These are phyloP conservation scores for Lumnitzera littorea DNA, from an alignment of 345 rosid genomes.

Conservation along the genomic window DNA sequence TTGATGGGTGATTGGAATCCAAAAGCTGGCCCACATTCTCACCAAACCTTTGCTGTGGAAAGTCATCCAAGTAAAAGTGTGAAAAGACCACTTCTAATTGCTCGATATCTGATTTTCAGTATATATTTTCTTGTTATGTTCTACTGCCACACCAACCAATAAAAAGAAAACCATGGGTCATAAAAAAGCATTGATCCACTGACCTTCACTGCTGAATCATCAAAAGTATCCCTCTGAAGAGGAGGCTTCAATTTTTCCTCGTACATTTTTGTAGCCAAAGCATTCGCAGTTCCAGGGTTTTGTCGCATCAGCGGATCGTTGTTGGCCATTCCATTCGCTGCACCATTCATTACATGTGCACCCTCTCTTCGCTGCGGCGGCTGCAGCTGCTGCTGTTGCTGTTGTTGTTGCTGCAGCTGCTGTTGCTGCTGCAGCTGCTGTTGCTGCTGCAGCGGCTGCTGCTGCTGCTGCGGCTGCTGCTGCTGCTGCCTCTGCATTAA, in stretches of 20 bases:
- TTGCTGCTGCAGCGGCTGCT: conserved; percentile 42
- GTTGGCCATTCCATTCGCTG: conserved; percentile 70
- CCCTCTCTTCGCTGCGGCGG: conserved; percentile 77
- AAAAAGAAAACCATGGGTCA: too few relatives aligned
- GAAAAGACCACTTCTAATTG: too few relatives aligned
- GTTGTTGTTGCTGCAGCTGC: conserved; percentile 47
- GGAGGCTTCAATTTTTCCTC: conserved; percentile 70
- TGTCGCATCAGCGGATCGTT: conserved; percentile 78
- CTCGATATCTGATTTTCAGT: too few relatives aligned
- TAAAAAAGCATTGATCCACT: conserved; percentile 4
- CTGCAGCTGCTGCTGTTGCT: conserved; percentile 37
- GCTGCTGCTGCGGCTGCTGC: conserved; percentile 42
- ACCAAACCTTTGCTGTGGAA: conserved; percentile 63
- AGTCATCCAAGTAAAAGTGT: too few relatives aligned
- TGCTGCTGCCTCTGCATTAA: conserved; percentile 43
- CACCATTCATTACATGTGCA: conserved; percentile 70
- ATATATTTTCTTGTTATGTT: too few relatives aligned
- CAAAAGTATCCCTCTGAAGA: conserved; percentile 69
- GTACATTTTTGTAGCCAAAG: conserved; percentile 67
- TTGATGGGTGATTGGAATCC: conserved; percentile 84
- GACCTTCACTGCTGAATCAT: conserved; percentile 75
- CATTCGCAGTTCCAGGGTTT: conserved; percentile 63
- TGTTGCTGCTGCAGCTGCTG: conserved; percentile 40
- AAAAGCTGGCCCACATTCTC: conserved; percentile 86
- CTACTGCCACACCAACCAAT: too few relatives aligned